Base-by-base conservation (phyloP, 768 basidiomycete genomes). In the Tremella yokohamensis region DNA sequence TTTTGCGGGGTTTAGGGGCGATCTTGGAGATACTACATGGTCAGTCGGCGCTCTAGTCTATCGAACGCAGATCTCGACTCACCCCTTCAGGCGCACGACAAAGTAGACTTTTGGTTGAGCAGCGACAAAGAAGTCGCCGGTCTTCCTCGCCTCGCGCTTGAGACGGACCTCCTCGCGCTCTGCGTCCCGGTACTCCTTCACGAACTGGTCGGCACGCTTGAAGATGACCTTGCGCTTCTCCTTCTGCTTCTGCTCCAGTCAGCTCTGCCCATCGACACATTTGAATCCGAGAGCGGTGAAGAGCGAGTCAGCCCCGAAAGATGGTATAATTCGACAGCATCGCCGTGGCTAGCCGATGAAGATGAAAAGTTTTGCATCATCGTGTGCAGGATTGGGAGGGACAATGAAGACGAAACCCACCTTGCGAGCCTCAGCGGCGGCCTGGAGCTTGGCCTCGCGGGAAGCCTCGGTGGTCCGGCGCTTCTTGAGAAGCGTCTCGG, bases 401-500 rank as follows among this genome's bases (percentile, higher is more conserved):
- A 56, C 52, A 22, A 38, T 40, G 42, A 54, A 29, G 12, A n/a
- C n/a, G 29, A 47, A 54, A 54, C 85, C 77, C 77, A 93, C 92
- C 87, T 93, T 93, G 76, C 88, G 87, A 65, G 91, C 90, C 68
- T 86, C 87, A 40, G 81, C 77, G 20, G 88, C 89, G 60, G 88
- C 88, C 66, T 82, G 85, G 66, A 94, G 82, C 72, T 89, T 90
- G 76, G 94, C 91, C 82, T 93, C 91, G 74, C 90, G 84, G 64
- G 87, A 88, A 83, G 93, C 93, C 83, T 94, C 90, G 75, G 86
- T 93, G 81, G 91, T 88, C 82, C 93, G 92, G 81, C 93, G 87
- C 83, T 94, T 97, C 85, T 96, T 97, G 82, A 97, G 90, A 82
- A 97, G 86, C 76, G 93, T 97, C 87, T 96, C 93, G 79, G 93